A percentile compares a stretch with the other conserved stretches of the same genome.
phyloP scores from a whole-genome alignment of 176 grass and related monocot species.

The Pharus latifolius region DNA sequence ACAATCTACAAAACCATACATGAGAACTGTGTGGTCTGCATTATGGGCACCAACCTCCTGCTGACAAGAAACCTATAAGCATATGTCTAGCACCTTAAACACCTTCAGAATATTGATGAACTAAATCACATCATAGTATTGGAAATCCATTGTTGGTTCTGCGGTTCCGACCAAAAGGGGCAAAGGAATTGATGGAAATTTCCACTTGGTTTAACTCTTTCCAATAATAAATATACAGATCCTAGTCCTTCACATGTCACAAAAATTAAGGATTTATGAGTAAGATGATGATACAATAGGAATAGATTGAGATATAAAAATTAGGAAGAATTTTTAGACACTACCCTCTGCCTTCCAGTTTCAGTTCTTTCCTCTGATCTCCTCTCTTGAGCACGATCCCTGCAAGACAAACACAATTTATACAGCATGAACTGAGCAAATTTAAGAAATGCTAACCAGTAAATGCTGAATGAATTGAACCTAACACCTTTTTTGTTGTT shows the following conservation, averaged over 20 bases:
- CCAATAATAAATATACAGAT: neutral
- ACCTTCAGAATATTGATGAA: too few species aligned
- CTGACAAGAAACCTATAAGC: too few species aligned
- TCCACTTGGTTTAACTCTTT: neutral
- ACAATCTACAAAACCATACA: neutral
- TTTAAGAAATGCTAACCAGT: neutral
- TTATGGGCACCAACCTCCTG: neutral
- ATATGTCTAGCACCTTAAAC: too few species aligned
- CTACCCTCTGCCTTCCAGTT: conserved; percentile 45
- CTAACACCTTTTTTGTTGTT: too few species aligned
- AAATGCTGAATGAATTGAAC: neutral
- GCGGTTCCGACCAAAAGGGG: neutral
- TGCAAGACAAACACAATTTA: conserved; percentile 19
- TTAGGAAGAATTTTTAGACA: neutral
- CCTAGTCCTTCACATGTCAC: neutral
- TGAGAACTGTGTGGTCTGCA: neutral
- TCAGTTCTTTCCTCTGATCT: conserved; percentile 27
- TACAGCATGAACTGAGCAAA: neutral
- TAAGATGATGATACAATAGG: neutral
- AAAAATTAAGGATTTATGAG: neutral
- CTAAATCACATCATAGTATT: too few species aligned
- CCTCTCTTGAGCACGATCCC: conserved; percentile 10
- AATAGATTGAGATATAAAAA: conserved; percentile 8
- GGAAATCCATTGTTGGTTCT: neutral
- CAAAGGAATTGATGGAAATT: conserved; percentile 2